Evolutionary conservation across 768 basidiomycete species (phyloP).

Genomic region (Naganishia vaughanmartiniae): DNA sequence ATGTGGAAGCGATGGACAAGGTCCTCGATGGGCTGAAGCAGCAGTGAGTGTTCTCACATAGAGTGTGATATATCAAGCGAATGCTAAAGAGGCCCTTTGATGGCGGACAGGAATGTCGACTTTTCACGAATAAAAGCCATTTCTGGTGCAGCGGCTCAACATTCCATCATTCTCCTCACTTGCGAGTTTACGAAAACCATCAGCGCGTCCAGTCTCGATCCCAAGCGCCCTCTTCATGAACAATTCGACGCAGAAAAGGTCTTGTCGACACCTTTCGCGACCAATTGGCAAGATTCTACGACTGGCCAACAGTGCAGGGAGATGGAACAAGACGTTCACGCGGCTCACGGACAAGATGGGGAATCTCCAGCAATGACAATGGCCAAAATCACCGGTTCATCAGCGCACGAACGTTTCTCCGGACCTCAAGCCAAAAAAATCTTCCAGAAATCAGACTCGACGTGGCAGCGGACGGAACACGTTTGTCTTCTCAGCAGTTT

Average conservation of each 20-base stretch:
- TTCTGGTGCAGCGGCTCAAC: constrained; percentile 75
- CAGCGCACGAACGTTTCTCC: constrained; percentile 84
- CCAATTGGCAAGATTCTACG: constrained; percentile 87
- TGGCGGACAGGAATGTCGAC: constrained; percentile 55
- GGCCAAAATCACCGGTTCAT: constrained; percentile 58
- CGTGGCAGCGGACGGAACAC: constrained; percentile 61
- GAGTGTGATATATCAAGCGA: constrained; percentile 38
- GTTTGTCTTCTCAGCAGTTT: constrained; percentile 82
- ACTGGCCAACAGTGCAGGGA: constrained; percentile 70
- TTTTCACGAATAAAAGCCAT: constrained; percentile 63
- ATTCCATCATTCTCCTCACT: constrained; percentile 36
- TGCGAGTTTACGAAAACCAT: constrained; percentile 50
- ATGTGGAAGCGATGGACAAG: constrained; percentile 80
- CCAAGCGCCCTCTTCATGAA: constrained; percentile 54
- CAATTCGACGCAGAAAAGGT: constrained; percentile 34
- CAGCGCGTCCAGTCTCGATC: constrained; percentile 87
- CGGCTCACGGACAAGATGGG: constrained; percentile 42
- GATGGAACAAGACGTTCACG: constrained; percentile 68
- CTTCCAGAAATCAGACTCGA: constrained; percentile 38
- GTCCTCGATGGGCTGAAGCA: constrained; percentile 58
- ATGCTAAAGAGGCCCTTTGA: not conserved
- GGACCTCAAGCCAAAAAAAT: constrained; percentile 79
- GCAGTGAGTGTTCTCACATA: constrained; percentile 38
- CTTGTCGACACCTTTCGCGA: constrained; percentile 60
- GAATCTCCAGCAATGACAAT: constrained; percentile 15